phyloP scores from a whole-genome alignment of 371 early-diverging fungal species.

The Actinomortierella wolfii region DNA sequence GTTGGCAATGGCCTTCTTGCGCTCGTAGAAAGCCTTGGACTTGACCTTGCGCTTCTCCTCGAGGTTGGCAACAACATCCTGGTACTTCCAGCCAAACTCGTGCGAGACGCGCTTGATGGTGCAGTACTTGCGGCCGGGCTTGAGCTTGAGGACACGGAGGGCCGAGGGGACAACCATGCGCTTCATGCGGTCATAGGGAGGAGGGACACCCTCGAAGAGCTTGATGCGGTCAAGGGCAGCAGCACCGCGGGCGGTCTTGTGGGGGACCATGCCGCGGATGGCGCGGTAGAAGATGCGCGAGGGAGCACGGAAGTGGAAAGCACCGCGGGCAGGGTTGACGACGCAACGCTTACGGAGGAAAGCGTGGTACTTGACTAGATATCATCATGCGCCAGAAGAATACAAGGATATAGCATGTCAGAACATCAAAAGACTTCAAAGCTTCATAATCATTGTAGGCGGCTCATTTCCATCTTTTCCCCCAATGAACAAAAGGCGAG shows the following conservation, averaged over 20 bases:
- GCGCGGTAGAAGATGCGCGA: constrained; percentile 98
- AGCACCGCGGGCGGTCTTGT: constrained; percentile 99
- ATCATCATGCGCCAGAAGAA: not conserved
- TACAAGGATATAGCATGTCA: no score
- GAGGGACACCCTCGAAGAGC: constrained; percentile 99
- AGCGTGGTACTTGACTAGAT: constrained; percentile 91
- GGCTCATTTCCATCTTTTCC: not conserved
- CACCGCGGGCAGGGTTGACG: constrained; percentile 98
- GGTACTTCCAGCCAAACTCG: constrained; percentile 99
- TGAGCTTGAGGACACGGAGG: constrained; percentile 94
- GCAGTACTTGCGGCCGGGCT: constrained; percentile 98
- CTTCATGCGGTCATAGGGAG: constrained; percentile 96
- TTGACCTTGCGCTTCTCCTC: constrained; percentile 98
- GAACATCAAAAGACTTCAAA: constrained; percentile 3
- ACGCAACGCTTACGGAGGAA: constrained; percentile 99
- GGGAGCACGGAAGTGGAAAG: constrained; percentile 99
- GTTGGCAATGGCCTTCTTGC: constrained; percentile 78
- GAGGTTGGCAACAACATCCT: constrained; percentile 92
- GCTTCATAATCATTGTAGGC: constrained; percentile 3
- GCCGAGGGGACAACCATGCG: constrained; percentile 97
- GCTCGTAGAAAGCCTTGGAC: constrained; percentile 90
- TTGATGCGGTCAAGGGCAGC: constrained; percentile 97
- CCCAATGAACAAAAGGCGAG: constrained; percentile 3
- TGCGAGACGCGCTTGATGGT: constrained; percentile 92
- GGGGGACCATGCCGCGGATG: constrained; percentile 99